Evolutionary conservation across 2,329 filamentous ascomycete species (phyloP), one percentile per base, ranked within the genome.

Genomic region (Pyricularia pennisetigena): DNA sequence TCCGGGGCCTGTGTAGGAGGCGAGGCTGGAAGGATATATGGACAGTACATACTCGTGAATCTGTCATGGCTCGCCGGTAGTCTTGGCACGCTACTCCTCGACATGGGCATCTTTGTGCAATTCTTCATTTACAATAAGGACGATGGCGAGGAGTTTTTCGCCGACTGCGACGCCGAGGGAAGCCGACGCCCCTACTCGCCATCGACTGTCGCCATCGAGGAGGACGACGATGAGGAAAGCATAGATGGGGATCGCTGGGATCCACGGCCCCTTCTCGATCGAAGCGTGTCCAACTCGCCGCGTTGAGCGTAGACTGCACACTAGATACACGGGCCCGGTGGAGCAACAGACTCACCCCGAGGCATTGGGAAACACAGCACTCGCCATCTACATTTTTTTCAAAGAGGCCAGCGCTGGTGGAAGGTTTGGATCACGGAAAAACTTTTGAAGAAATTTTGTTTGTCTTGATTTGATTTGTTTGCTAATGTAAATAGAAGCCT

Each of bases 61-160:
- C 80, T 93, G 32, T 94, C 90, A 72, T 99, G 95, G 95, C 75
- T 99, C 69, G 83, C 93, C 3, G 95, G 95, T 0, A 97, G 94
- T 76, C 83, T 95, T 65, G 93, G 96, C 0, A 97, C 94, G 2
- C 80, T 98, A 68, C 79, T 95, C 68, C 80, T 98, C 71, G 95
- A 98, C 78, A 82, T 94, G 76, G 87, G 85, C 30, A 95, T 98
- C 3, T 97, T 81, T 78, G 86, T 87, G 12, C 94, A 98, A 78
- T 97, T 97, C 76, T 97, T 96, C 76, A 77, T 97, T 75, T 98
- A 98, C 77, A 85, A 83, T 71, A 80, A 79, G 68, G 69, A 69
- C 23, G 54, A 68, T n/a, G 68, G 32, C 12, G 66, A 68, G 54
- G 68, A 68, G 29, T 57, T 28, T n/a, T 49, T 23, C 7, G 29